Base-by-base conservation (phyloP, 1,284 basidiomycete species). In the Ceratobasidium sp. region DNA sequence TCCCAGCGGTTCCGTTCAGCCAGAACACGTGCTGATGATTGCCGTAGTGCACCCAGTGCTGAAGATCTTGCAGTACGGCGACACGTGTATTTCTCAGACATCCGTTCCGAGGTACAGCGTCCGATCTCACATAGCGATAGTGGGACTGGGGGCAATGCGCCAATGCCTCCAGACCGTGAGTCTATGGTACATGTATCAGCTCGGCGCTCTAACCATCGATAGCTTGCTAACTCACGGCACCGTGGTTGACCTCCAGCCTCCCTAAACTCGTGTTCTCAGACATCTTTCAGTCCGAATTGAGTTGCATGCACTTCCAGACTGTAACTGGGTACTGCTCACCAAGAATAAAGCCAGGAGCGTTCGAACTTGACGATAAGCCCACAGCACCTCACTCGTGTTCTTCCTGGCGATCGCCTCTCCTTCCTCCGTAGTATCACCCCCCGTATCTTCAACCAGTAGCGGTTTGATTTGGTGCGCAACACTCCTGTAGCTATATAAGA, bases 1-100 rank as follows among this genome's bases (percentile, higher is more conserved):
- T 49, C 35, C 67, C 67, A 58, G 49, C 49, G 26, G n/a, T 56
- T 17, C 67, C 67, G 35, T 69, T 69, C 23, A 69, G 20, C 51
- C 53, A 69, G 53, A 35, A 58, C 10, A 69, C 23, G 3, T 37
- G 28, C 20, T 39, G 28, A n/a, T 7, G 5, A 15, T 28, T 47
- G n/a, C 17, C 23, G 39, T 47, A n/a, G 42, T 47, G 26, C 15
- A 37, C 26, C 63, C 63, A 65, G 39, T 65, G n/a, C 3, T 45
- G 26, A 15, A 65, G 35, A 3, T 49, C 39, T 15, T 28, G n/a
- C 23, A 65, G 26, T 10, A 65, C 37, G 4, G 20, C 63, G 6
- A 20, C 28, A 4, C 63, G 63, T 2, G 63, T 65, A 23, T 47
- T 47, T 42, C 6, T 8, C 5, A 31, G 53, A 49, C 67, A 69